Conservation (phyloP, 1,284 basidiomycete species). For the Ustanciosporium gigantosporum region DNA sequence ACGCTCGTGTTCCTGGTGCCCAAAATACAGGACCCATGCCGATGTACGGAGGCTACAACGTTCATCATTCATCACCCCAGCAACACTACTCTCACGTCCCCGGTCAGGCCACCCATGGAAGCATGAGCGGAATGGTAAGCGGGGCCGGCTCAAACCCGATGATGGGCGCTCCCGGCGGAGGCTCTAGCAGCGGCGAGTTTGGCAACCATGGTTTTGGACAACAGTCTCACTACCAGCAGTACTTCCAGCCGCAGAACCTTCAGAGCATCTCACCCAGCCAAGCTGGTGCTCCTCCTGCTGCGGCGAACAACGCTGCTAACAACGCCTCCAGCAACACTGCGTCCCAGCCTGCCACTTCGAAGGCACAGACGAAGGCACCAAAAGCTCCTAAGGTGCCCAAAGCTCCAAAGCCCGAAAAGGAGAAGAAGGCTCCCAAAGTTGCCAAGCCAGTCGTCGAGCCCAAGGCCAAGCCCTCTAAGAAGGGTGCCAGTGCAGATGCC, state of each 20-base stretch:
- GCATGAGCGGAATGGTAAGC: conserved; percentile 41
- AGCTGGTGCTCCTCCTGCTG: conserved; percentile 29
- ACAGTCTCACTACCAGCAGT: conserved; percentile 41
- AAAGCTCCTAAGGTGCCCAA: conserved; percentile 28
- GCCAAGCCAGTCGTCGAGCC: conserved; percentile 22
- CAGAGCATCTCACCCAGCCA: conserved; percentile 41
- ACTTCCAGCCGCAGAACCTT: conserved; percentile 39
- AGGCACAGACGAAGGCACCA: conserved; percentile 7
- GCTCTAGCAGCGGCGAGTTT: conserved; percentile 24
- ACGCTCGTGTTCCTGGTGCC: conserved; percentile 30
- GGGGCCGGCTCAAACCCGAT: conserved; percentile 40
- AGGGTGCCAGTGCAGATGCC: conserved; percentile 33
- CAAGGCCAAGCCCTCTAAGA: conserved; percentile 31
- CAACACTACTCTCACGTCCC: conserved; percentile 44
- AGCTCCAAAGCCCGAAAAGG: conserved; percentile 17
- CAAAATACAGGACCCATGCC: conserved; percentile 37
- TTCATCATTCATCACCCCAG: conserved; percentile 36
- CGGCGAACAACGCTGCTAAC: conserved; percentile 11
- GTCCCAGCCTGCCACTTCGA: conserved; percentile 7
- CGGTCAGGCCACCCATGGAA: conserved; percentile 38
- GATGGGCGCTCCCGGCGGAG: conserved; percentile 41
- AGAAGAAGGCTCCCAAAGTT: conserved; percentile 20
- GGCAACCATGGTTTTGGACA: conserved; percentile 38
- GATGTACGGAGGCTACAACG: conserved; percentile 44
- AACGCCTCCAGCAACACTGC: conserved; percentile 11